Evolutionary conservation across 192 early-diverging fungal genomes (phyloP), one percentile per base, ranked within the genome.

Genomic region (Mortierella hygrophila): DNA sequence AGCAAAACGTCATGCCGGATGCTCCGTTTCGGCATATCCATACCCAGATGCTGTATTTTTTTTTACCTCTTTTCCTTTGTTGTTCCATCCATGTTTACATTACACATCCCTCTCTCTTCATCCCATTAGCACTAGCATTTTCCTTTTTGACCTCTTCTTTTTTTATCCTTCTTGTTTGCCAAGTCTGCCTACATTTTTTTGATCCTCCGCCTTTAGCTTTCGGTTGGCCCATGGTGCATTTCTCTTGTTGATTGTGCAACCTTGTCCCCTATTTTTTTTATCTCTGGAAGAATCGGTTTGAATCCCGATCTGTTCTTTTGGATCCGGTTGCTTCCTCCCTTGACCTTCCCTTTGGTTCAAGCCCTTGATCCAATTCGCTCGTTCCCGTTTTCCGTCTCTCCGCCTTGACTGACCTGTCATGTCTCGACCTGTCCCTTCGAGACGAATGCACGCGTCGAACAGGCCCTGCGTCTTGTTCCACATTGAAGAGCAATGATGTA

Each of bases 1-100:
- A 65, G 60, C 29, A 65, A 26, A 65, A 35, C 60, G 32, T 57
- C 32, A 29, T 29, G 44, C 44, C 60, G 60, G 49, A 65, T 65
- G 60, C 60, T 65, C 60, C 29, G 60, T 11, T 65, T 65, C 60
- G 60, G 60, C 60, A 65, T 13, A 65, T 9, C 60, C 60, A 65
- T 65, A 65, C 60, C 60, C 60, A 65, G 60, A 65, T 65, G n/a
- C 26, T 65, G 23, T 55, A 21, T 9, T 57, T 23, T 23, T 21
- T 54, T 55, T 6, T 20, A 16, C 18, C 18, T 16, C 18, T 20
- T 54, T n/a, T 57, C 23, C 9, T 65, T 65, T 32, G 11, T 65
- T 29, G 11, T 65, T 32, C 9, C 49, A 4, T 52, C 35, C 29
- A 18, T 60, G 13, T 65, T 11, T 29, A 15, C 13, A 32, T 65